phyloP scores from a whole-genome alignment of 2,329 filamentous ascomycete genomes.

The Fusarium paranaense region DNA sequence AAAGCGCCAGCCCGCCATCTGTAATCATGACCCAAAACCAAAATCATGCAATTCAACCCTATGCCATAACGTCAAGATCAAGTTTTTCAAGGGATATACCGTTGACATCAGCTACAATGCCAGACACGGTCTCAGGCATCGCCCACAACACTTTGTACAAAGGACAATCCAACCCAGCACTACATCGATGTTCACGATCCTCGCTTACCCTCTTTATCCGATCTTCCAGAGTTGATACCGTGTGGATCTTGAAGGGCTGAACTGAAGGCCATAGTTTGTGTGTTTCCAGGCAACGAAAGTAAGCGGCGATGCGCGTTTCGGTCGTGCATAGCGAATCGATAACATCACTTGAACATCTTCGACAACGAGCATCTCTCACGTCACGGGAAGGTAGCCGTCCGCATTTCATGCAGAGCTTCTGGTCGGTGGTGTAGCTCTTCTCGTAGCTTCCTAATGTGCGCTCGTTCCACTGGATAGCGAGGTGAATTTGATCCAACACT shows the following conservation, averaged over 20 bases:
- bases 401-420: not conserved
- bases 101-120: not conserved
- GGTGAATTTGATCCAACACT: not conserved
- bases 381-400: not conserved
- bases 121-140: not conserved
- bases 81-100: not conserved
- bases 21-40: not conserved
- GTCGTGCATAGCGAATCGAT: not conserved
- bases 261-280: not conserved
- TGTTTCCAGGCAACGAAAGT: not conserved
- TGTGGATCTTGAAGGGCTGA: not conserved
- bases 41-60: not conserved
- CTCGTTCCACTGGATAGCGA: not conserved
- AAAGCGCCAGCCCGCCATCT: not conserved
- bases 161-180: constrained; percentile 1
- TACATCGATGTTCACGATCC: not conserved
- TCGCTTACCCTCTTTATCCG: constrained; percentile 6
- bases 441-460: not conserved
- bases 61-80: not conserved
- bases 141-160: constrained; percentile 6
- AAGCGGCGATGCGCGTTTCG: constrained; percentile 1
- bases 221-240: not conserved
- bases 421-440: not conserved
- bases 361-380: not conserved
- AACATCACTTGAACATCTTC: not conserved